These are phyloP conservation scores for Penicillium occitanis DNA, from an alignment of 2,329 filamentous ascomycete genomes.

Conservation along the genomic window DNA sequence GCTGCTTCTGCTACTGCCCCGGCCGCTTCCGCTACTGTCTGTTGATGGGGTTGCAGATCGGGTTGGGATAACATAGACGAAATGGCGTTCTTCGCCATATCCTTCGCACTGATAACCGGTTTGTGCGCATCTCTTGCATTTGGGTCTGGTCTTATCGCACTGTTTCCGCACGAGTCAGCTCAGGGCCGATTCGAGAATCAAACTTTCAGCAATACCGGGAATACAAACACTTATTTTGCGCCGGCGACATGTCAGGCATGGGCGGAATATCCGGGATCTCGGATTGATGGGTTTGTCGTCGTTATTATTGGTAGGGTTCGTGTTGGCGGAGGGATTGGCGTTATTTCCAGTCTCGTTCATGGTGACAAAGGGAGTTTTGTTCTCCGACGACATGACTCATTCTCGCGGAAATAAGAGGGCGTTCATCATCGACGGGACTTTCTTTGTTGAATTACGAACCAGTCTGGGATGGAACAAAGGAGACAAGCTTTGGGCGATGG, in stretches of 20 bases:
- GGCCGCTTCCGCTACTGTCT: slow-evolving; percentile 1
- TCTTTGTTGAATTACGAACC: neutral
- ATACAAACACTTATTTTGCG: slow-evolving; percentile 21
- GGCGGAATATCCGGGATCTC: slow-evolving; percentile 19
- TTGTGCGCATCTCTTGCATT: slow-evolving; percentile 21
- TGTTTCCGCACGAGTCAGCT: slow-evolving; percentile 10
- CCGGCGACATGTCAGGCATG: slow-evolving; percentile 21
- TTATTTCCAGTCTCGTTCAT: slow-evolving; percentile 4
- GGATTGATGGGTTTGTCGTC: slow-evolving; percentile 9
- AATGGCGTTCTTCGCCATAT: slow-evolving; percentile 21
- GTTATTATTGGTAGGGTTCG: neutral
- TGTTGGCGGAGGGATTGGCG: neutral
- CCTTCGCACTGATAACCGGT: slow-evolving; percentile 22
- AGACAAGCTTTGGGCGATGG: neutral
- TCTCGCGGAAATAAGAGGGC: neutral
- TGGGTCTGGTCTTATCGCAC: slow-evolving; percentile 21
- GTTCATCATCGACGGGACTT: neutral
- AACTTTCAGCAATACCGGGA: neutral
- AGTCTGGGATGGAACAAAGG: neutral
- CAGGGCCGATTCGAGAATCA: neutral
- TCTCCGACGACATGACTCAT: slow-evolving; percentile 11
- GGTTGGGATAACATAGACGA: slow-evolving; percentile 21
- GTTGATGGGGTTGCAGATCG: neutral
- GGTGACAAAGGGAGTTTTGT: slow-evolving; percentile 1
- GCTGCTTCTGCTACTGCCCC: neutral